Evolutionary conservation across 164 flowering plant species (phyloP).

Genomic region (Magnolia sinica): DNA sequence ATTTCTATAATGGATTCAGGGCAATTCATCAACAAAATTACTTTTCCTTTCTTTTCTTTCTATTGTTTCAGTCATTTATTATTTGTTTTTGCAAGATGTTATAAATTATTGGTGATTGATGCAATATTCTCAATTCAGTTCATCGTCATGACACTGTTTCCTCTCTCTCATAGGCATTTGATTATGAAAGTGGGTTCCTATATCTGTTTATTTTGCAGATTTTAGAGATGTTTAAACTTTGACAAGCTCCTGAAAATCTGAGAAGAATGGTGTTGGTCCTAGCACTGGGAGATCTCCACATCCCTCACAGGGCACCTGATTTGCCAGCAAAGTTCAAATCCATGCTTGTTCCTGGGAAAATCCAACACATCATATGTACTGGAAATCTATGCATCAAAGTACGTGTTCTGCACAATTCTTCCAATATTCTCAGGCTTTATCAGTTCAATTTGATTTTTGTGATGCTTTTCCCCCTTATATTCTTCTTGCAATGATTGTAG

Average conservation of each 20-base stretch:
- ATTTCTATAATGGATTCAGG: no score
- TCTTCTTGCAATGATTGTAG: background rate
- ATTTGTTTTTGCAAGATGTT: no score
- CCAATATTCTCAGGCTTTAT: background rate
- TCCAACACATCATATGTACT: constrained; percentile 87
- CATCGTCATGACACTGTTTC: no score
- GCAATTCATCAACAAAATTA: no score
- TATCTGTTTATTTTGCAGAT: constrained; percentile 4
- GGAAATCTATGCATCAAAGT: constrained; percentile 91
- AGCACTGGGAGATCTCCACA: constrained; percentile 72
- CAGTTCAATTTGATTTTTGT: background rate
- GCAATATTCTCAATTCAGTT: no score
- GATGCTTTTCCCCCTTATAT: background rate
- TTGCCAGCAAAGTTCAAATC: constrained; percentile 91
- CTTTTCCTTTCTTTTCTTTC: no score
- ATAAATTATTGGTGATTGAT: no score
- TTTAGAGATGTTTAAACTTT: constrained; percentile 12
- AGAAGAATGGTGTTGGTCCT: constrained; percentile 61
- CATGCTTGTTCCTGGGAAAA: constrained; percentile 98
- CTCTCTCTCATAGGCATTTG: no score
- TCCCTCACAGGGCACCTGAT: constrained; percentile 88
- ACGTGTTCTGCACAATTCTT: constrained; percentile 1
- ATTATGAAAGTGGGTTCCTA: background rate
- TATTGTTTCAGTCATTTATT: no score
- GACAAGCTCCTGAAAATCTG: background rate